A percentile compares a stretch with the other conserved stretches of the same genome.
phyloP scores from a whole-genome alignment of 805 yeast species.

The Clavispora asparagi region DNA sequence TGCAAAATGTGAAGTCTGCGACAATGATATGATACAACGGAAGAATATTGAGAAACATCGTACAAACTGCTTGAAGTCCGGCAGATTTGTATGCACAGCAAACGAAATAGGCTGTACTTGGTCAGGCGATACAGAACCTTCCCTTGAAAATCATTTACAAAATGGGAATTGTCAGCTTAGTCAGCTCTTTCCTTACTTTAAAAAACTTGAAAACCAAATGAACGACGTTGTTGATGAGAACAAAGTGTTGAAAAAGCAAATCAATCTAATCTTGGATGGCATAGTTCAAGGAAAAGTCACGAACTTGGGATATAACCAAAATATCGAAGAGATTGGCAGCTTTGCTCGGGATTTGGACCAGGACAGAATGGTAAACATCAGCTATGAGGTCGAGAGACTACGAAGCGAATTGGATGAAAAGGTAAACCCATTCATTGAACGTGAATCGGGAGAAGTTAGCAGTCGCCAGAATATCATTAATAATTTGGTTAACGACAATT shows the following conservation, averaged over 20 bases:
- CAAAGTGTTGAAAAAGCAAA: conserved; percentile 34
- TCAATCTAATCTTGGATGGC: conserved; percentile 42
- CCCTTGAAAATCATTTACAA: conserved; percentile 31
- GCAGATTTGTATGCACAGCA: conserved; percentile 44
- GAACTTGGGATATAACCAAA: conserved; percentile 44
- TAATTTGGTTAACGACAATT: conserved; percentile 31
- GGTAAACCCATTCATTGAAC: conserved; percentile 28
- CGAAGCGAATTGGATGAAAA: conserved; percentile 38
- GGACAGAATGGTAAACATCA: conserved; percentile 27
- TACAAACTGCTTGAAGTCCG: conserved; percentile 35
- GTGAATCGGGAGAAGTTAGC: conserved; percentile 15
- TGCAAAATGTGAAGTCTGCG: conserved; percentile 37
- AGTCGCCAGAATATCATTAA: conserved; percentile 24
- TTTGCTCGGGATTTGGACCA: conserved; percentile 19
- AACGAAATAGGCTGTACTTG: conserved; percentile 46
- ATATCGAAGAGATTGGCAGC: conserved; percentile 41
- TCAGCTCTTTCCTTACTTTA: conserved; percentile 23
- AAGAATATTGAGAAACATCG: conserved; percentile 37
- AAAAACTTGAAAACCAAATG: conserved; percentile 21
- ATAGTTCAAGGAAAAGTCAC: conserved; percentile 46
- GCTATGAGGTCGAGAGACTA: conserved; percentile 41
- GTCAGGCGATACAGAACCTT: conserved; percentile 33
- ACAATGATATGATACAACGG: conserved; percentile 36
- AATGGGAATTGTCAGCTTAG: conserved; percentile 28
- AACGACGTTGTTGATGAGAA: conserved; percentile 31